These are phyloP conservation scores for Cyberlindnera euphorbiae DNA, from an alignment of 805 yeast genomes.

Conservation along the genomic window DNA sequence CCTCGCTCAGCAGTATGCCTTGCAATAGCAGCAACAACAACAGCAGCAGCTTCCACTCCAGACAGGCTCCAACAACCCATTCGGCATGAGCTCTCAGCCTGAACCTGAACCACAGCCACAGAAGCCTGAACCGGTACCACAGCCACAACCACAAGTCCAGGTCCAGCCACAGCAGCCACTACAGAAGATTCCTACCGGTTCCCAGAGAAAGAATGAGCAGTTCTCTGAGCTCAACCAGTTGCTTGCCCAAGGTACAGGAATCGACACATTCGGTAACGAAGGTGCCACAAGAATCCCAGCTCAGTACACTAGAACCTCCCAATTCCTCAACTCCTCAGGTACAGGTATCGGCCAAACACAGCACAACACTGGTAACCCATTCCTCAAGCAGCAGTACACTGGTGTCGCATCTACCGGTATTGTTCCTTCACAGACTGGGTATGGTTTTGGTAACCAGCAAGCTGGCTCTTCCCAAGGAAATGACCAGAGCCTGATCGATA, in stretches of 20 bases:
- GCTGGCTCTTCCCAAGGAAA: slow-evolving; percentile 16
- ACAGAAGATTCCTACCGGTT: slow-evolving; percentile 46
- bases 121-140: slow-evolving; percentile 10
- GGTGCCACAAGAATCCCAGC: slow-evolving; percentile 86
- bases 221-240: slow-evolving; percentile 72
- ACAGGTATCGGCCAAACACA: slow-evolving; percentile 49
- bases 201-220: slow-evolving; percentile 49
- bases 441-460: slow-evolving; percentile 86
- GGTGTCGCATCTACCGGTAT: slow-evolving; percentile 63
- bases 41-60: slow-evolving; percentile 46
- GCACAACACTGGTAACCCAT: slow-evolving; percentile 32
- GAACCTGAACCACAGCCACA: slow-evolving; percentile 47
- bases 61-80: slow-evolving; percentile 79
- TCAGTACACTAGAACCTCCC: slow-evolving; percentile 80
- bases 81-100: slow-evolving; percentile 40
- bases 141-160: slow-evolving; percentile 22
- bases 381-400: slow-evolving; percentile 61
- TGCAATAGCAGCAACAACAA: slow-evolving; percentile 15
- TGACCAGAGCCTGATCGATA: slow-evolving; percentile 27
- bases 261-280: slow-evolving; percentile 89
- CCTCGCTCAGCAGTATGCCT: slow-evolving; percentile 6
- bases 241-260: slow-evolving; percentile 82
- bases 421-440: slow-evolving; percentile 85
- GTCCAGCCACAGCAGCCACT: slow-evolving; percentile 30
- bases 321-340: slow-evolving; percentile 83